Evolutionary conservation across 2,329 filamentous ascomycete genomes (phyloP), one percentile per base, ranked within the genome.

Genomic region (Aureobasidium mangrovei): DNA sequence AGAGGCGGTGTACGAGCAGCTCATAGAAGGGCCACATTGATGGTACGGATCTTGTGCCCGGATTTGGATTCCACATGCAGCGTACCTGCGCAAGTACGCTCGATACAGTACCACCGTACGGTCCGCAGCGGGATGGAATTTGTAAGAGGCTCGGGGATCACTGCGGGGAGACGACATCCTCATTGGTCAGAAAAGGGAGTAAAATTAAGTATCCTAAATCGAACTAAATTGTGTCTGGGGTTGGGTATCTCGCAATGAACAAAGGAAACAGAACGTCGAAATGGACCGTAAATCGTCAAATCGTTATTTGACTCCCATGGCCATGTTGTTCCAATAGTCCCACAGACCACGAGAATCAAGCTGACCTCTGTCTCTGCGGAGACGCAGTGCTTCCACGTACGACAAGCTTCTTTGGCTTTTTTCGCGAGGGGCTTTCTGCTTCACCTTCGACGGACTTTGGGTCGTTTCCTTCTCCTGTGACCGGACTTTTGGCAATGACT

Each of bases 321-420:
- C 32, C 39, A 53, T 53, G 40, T 53, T 53, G 32, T 53, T 44
- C 55, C 55, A 57, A n/a, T 54, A 54, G 29, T 57, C 55, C 55
- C 49, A 57, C 7, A 57, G 36, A 7, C 48, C 55, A 27, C 55
- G 48, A 7, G 39, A 43, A 6, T 53, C 49, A 31, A 29, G 49
- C 26, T 53, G 49, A 12, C 40, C 39, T 26, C 32, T 49, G 44
- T 52, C 45, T 42, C 38, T 56, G 33, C 56, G 55, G 33, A 55
- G 55, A 41, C 55, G 55, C 43, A 57, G 57, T 43, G 57, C 57
- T 27, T 51, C 57, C 55, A 59, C 57, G 57, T 59, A 59, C 44
- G 54, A 57, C 57, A 59, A 56, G 55, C 55, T 54, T 54, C 48
- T 57, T 56, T 39, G 51, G 39, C 36, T 53, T 56, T 33, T 46